Base-by-base conservation (phyloP, 2,329 filamentous ascomycete genomes). In the Rugonectria rugulosa region DNA sequence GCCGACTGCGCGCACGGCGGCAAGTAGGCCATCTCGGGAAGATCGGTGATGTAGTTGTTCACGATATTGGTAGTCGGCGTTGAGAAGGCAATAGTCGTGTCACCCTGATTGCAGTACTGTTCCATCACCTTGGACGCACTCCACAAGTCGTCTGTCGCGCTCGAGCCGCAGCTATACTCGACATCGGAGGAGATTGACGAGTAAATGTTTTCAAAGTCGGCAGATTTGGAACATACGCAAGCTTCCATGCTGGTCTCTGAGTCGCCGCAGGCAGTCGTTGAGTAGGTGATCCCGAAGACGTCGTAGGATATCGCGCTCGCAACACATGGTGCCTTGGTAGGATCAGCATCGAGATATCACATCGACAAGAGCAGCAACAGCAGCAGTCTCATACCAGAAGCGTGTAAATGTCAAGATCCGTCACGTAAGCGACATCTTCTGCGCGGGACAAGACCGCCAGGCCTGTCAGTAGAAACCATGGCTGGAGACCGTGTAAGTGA, bases 151-250 rank as follows among this genome's bases (percentile, higher is more conserved):
- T 80, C 77, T 8, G 72, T 78, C 8, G 80, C 81, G 1, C 76
- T 77, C 3, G 67, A 67, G 23, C 79, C 79, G 57, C 81, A 84
- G 37, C 67, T 73, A 34, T 70, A 73, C 52, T 70, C 73, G 20
- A 83, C 65, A 5, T 73, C 75, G 12, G 52, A 62, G 9, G 75
- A 77, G 19, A 84, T 70, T 6, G 59, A 64, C 2, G 71, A 68
- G 12, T 71, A 69, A 48, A 83, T 65, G 4, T 73, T 69, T 4
- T 68, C 71, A 14, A 72, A 69, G 56, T 76, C 75, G 42, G 72
- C 74, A 57, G 75, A 73, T 64, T 81, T 79, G 12, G 77, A 78
- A 70, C 81, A 85, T n/a, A 82, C 73, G 53, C 82, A 85, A 8
- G 75, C 77, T 59, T 83, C 80, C 8, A 84, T 68, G 5, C 72